phyloP scores from a whole-genome alignment of 1,284 basidiomycete species.

The Baeospora myosura region DNA sequence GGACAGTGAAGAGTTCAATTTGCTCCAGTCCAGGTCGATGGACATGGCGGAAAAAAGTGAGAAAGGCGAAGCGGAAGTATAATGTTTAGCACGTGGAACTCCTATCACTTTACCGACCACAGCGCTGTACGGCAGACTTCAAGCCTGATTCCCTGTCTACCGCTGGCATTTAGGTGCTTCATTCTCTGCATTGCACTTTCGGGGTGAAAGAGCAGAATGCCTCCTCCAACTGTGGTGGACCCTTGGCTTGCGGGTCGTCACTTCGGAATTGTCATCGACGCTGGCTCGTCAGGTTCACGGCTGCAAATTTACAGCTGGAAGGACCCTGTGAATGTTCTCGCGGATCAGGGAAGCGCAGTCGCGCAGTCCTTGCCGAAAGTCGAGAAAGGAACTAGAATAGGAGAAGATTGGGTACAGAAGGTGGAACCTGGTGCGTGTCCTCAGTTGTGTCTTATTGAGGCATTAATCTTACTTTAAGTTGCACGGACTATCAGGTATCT shows the following conservation, averaged over 20 bases:
- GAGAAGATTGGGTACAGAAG: slow-evolving; percentile 84
- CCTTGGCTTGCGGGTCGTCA: slow-evolving; percentile 72
- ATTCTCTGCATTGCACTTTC: too few relatives aligned
- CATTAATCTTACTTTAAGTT: neutral
- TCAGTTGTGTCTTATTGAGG: neutral
- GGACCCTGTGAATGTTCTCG: slow-evolving; percentile 57
- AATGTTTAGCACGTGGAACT: too few relatives aligned
- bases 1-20: slow-evolving; percentile 67
- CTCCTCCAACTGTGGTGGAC: slow-evolving; percentile 61
- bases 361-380: slow-evolving; percentile 67
- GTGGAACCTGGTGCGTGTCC: slow-evolving; percentile 80
- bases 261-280: slow-evolving; percentile 96
- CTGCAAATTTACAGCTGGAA: slow-evolving; percentile 97
- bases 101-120: too few relatives aligned
- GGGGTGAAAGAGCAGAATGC: too few relatives aligned
- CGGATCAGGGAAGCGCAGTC: slow-evolving; percentile 38
- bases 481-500: slow-evolving; percentile 59
- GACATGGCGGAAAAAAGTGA: slow-evolving; percentile 46
- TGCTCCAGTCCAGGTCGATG: slow-evolving; percentile 74
- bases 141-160: too few relatives aligned
- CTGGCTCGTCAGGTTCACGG: slow-evolving; percentile 93
- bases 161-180: too few relatives aligned
- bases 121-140: too few relatives aligned
- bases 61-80: too few relatives aligned
- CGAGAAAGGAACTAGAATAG: slow-evolving; percentile 81